These are phyloP conservation scores for Lathyrus tuberosus DNA, from an alignment of 306 rosid species.

Conservation along the genomic window DNA sequence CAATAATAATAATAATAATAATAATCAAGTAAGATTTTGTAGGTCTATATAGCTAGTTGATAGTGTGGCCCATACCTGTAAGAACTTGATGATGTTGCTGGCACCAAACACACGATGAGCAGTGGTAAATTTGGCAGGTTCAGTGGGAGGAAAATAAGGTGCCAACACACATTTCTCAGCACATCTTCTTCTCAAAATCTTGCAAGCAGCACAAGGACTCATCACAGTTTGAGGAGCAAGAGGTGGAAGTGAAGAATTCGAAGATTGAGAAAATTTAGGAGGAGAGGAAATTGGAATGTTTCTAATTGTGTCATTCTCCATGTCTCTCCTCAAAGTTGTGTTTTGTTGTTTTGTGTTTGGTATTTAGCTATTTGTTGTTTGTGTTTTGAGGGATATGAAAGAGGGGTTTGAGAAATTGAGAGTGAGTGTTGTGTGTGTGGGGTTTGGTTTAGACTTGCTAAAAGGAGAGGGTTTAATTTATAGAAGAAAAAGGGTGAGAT, in stretches of 20 bases:
- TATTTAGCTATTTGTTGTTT: no score
- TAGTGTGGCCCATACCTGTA: constrained; percentile 65
- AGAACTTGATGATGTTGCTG: constrained; percentile 90
- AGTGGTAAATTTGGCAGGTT: constrained; percentile 85
- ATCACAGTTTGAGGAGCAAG: constrained; percentile 39
- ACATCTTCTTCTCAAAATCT: constrained; percentile 77
- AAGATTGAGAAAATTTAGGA: constrained; percentile 33
- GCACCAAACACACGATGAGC: constrained; percentile 95
- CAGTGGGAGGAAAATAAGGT: constrained; percentile 93
- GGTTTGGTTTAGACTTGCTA: constrained; percentile 38
- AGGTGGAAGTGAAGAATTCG: constrained; percentile 38
- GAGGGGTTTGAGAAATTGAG: neutral
- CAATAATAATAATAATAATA: neutral
- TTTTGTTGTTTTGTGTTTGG: constrained; percentile 36
- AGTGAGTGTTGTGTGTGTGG: constrained; percentile 35
- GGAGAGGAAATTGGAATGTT: constrained; percentile 12
- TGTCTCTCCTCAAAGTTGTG: neutral
- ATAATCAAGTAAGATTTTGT: neutral
- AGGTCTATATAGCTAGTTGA: neutral
- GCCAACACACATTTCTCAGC: constrained; percentile 89
- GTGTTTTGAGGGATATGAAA: neutral
- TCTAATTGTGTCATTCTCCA: constrained; percentile 51
- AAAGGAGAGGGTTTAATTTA: constrained; percentile 39
- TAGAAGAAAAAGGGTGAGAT: constrained; percentile 12
- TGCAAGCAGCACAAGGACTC: constrained; percentile 95